These are phyloP conservation scores for Pythium aphanidermatum DNA, from an alignment of 352 stramenopile genomes.

Conservation along the genomic window DNA sequence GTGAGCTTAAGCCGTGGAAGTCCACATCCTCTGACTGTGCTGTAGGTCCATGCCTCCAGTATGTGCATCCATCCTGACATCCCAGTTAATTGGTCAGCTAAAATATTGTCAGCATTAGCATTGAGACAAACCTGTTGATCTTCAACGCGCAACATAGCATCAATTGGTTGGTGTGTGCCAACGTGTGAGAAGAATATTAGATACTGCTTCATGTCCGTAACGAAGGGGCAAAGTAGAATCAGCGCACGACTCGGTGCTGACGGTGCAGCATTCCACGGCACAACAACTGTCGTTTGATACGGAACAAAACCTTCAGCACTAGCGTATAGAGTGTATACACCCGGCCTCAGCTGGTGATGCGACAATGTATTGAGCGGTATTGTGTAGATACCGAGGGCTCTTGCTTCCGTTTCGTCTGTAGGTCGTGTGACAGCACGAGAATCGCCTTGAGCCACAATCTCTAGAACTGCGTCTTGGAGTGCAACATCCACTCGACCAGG, in stretches of 20 bases:
- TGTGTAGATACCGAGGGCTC: conserved; percentile 3
- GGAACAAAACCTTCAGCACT: conserved; percentile 19
- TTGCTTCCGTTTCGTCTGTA: too few relatives aligned
- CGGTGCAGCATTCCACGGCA: conserved; percentile 39
- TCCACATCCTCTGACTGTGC: background rate
- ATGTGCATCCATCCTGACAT: background rate
- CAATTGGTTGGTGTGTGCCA: conserved; percentile 24
- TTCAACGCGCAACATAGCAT: conserved; percentile 39
- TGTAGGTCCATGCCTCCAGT: conserved; percentile 5
- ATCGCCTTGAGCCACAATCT: too few relatives aligned
- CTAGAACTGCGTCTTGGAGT: too few relatives aligned
- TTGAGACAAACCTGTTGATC: conserved; percentile 25
- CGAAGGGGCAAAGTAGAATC: conserved; percentile 31
- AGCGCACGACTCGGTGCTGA: conserved; percentile 8
- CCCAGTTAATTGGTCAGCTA: too few relatives aligned
- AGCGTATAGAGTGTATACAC: conserved; percentile 32
- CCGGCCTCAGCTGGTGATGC: conserved; percentile 38
- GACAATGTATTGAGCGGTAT: conserved; percentile 17
- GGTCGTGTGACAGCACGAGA: too few relatives aligned
- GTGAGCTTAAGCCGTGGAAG: background rate
- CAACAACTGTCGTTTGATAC: conserved; percentile 18
- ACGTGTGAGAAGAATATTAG: conserved; percentile 51
- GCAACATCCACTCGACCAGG: conserved; percentile 1
- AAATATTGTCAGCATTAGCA: too few relatives aligned
- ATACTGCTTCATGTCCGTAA: conserved; percentile 17